A percentile compares a stretch with the other conserved stretches of the same genome.
Conservation (phyloP, 2,329 filamentous ascomycete species). For the Trichoderma afroharzianum region DNA sequence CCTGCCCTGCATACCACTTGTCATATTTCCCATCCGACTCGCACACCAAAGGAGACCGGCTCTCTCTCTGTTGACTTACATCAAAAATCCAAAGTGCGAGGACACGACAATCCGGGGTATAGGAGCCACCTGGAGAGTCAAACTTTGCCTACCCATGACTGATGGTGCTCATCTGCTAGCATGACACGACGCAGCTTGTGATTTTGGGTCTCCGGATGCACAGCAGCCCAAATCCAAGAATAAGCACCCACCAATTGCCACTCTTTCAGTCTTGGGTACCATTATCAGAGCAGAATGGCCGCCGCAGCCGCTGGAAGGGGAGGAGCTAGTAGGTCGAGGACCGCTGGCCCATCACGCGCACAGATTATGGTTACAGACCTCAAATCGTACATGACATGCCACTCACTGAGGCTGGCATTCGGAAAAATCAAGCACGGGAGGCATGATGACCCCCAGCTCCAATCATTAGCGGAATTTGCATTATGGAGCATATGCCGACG, state of each 20-base stretch:
- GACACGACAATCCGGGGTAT: not conserved
- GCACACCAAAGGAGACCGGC: not conserved
- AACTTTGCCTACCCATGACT: not conserved
- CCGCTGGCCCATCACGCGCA: not conserved
- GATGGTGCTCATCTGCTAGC: not conserved
- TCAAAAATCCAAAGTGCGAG: not conserved
- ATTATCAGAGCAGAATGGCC: not conserved
- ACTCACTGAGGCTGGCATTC: not conserved
- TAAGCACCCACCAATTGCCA: not conserved
- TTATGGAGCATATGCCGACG: not conserved
- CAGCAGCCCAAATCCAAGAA: slow-evolving; percentile 9
- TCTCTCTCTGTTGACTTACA: not conserved
- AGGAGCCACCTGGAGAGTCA: not conserved
- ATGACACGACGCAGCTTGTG: not conserved
- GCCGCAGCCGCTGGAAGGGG: not conserved
- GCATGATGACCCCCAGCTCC: not conserved
- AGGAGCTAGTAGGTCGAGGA: not conserved
- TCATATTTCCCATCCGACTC: not conserved
- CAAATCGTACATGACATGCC: not conserved
- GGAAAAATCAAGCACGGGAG: not conserved
- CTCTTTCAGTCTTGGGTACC: not conserved
- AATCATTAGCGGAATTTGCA: not conserved
- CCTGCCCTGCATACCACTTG: slow-evolving; percentile 15
- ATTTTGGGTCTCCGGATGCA: slow-evolving; percentile 1
- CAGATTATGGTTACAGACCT: not conserved